These are phyloP conservation scores for Candida sakaeoensis DNA, from an alignment of 805 yeast species.

Conservation along the genomic window DNA sequence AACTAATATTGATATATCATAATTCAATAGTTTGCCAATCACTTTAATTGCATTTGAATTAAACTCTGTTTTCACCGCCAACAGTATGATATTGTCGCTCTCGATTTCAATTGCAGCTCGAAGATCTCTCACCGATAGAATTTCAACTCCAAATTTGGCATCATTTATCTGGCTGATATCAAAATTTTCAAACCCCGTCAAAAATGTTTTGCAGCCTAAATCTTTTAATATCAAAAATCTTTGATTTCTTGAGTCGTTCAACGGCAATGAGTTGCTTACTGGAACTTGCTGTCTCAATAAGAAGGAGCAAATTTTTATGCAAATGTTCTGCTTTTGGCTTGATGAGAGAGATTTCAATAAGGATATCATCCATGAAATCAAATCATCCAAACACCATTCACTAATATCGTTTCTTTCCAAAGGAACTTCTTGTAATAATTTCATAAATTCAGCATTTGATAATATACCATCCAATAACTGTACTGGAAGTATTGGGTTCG, in stretches of 20 bases:
- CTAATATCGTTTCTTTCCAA: slow-evolving; percentile 1
- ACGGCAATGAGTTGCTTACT: not conserved
- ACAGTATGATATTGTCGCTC: slow-evolving; percentile 25
- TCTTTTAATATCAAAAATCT: slow-evolving; percentile 4
- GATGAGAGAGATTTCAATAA: slow-evolving; percentile 34
- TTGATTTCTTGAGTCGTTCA: slow-evolving; percentile 3
- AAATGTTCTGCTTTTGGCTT: slow-evolving; percentile 50
- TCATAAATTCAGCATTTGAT: slow-evolving; percentile 47
- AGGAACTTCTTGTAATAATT: slow-evolving; percentile 22
- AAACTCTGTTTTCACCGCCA: slow-evolving; percentile 16
- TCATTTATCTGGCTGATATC: slow-evolving; percentile 12
- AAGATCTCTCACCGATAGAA: slow-evolving; percentile 44
- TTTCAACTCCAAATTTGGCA: slow-evolving; percentile 27
- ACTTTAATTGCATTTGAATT: slow-evolving; percentile 27
- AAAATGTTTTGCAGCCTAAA: slow-evolving; percentile 6
- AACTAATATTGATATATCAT: slow-evolving; percentile 41
- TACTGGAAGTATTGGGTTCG: slow-evolving; percentile 51
- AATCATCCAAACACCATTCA: slow-evolving; percentile 29
- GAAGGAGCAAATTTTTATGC: slow-evolving; percentile 42
- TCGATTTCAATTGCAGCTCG: slow-evolving; percentile 47
- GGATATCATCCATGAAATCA: slow-evolving; percentile 56
- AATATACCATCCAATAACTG: slow-evolving; percentile 60
- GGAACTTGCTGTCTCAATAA: slow-evolving; percentile 8
- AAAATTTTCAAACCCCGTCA: slow-evolving; percentile 1
- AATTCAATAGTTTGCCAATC: slow-evolving; percentile 39